These are phyloP conservation scores for Starmerella stellata DNA, from an alignment of 805 yeast species.

Conservation along the genomic window DNA sequence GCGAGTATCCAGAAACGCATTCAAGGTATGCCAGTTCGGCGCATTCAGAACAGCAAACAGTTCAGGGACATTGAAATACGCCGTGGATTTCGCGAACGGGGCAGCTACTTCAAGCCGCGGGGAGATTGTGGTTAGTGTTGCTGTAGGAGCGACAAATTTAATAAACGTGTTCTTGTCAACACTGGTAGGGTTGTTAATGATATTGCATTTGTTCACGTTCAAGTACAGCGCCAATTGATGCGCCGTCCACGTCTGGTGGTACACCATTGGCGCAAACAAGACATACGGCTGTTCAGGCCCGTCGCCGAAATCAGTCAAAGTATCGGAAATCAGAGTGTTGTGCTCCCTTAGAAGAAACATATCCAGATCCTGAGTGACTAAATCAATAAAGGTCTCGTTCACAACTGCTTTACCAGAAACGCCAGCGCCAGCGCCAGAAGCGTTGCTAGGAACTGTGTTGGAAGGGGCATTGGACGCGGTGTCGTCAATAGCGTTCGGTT, in stretches of 20 bases:
- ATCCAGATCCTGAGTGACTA: conserved; percentile 35
- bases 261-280: conserved; percentile 52
- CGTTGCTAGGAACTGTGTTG: no score
- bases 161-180: conserved; percentile 61
- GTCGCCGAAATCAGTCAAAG: conserved; percentile 55
- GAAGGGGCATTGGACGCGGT: no score
- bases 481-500: conserved; percentile 56
- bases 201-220: conserved; percentile 74
- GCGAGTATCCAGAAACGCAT: conserved; percentile 45
- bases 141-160: conserved; percentile 46
- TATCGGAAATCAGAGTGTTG: conserved; percentile 49
- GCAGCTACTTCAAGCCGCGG: conserved; percentile 35
- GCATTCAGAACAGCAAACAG: conserved; percentile 50
- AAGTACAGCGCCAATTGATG: conserved; percentile 40
- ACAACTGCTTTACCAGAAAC: no score
- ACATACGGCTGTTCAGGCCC: conserved; percentile 54
- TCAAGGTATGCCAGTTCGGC: conserved; percentile 84
- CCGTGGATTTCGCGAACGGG: conserved; percentile 15
- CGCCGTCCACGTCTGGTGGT: conserved; percentile 43
- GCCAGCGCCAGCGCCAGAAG: no score
- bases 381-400: no score
- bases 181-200: conserved; percentile 76
- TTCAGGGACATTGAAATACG: conserved; percentile 28
- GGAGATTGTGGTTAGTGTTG: conserved; percentile 32
- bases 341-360: conserved; percentile 70